Evolutionary conservation across 106 monocot genomes (phyloP).

Genomic region (Iris macrosiphon): DNA sequence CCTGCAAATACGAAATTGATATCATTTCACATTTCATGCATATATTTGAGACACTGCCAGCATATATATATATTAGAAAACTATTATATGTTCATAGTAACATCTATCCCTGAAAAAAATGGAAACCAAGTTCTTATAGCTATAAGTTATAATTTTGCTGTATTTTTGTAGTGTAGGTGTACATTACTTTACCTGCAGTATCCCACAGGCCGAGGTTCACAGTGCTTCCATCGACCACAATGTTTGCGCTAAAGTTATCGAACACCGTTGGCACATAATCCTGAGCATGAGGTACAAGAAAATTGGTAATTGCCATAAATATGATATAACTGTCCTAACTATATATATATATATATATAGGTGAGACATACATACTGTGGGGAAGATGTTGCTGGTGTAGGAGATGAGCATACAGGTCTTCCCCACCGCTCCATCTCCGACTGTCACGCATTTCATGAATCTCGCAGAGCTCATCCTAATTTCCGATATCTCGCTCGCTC

Average conservation of each 20-base stretch:
- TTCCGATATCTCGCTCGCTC: neutral
- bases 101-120: no score
- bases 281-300: slow-evolving; percentile 12
- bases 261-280: slow-evolving; percentile 89
- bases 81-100: no score
- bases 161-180: no score
- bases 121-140: no score
- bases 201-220: slow-evolving; percentile 88
- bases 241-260: slow-evolving; percentile 85
- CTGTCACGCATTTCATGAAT: slow-evolving; percentile 87
- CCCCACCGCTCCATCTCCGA: slow-evolving; percentile 86
- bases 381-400: slow-evolving; percentile 92
- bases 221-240: slow-evolving; percentile 73
- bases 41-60: no score
- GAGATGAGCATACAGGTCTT: slow-evolving; percentile 97
- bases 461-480: slow-evolving; percentile 70
- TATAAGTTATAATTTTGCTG: neutral
- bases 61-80: no score
- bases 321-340: neutral
- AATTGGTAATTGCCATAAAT: neutral
- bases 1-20: slow-evolving; percentile 29
- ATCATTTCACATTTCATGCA: no score
- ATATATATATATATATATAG: neutral
- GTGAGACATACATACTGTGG: slow-evolving; percentile 56
- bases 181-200: slow-evolving; percentile 47